A percentile compares a stretch with the other conserved stretches of the same genome.
Conservation (phyloP, 768 basidiomycete species). For the Suillus discolor region DNA sequence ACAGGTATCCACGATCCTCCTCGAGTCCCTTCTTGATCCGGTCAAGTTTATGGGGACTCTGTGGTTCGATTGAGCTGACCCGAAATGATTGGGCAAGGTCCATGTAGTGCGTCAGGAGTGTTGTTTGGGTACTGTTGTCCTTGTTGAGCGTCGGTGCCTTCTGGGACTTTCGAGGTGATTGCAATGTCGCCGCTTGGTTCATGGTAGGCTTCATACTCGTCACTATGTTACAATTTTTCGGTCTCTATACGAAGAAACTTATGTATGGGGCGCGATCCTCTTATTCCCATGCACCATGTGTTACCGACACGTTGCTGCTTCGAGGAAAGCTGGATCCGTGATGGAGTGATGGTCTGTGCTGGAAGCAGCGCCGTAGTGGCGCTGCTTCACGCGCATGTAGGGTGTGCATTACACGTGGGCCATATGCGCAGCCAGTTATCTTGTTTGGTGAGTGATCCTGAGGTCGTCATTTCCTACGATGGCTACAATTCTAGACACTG, state of each 20-base stretch:
- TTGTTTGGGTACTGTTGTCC: not conserved
- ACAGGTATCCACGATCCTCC: constrained; percentile 31
- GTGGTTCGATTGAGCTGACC: constrained; percentile 29
- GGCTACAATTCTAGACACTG: not conserved
- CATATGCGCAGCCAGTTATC: not conserved
- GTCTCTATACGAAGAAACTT: not conserved
- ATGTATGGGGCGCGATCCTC: constrained; percentile 2
- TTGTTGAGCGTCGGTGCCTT: not conserved
- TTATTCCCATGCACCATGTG: constrained; percentile 5
- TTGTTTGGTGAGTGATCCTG: not conserved
- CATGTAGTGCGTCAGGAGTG: constrained; percentile 25
- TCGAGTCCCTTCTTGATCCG: constrained; percentile 34
- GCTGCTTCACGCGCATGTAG: not conserved
- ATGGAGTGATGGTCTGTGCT: not conserved
- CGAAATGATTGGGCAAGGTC: constrained; percentile 34
- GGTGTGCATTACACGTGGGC: constrained; percentile 1
- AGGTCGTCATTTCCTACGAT: constrained; percentile 6
- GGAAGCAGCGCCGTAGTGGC: not conserved
- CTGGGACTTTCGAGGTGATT: constrained; percentile 9
- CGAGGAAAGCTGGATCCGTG: constrained; percentile 3
- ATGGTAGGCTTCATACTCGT: constrained; percentile 1
- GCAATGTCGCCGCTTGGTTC: constrained; percentile 1
- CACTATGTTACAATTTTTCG: not conserved
- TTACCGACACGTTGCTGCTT: not conserved
- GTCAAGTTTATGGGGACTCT: constrained; percentile 29